phyloP scores from a whole-genome alignment of 2,329 filamentous ascomycete genomes.

The Aspergillus persii region DNA sequence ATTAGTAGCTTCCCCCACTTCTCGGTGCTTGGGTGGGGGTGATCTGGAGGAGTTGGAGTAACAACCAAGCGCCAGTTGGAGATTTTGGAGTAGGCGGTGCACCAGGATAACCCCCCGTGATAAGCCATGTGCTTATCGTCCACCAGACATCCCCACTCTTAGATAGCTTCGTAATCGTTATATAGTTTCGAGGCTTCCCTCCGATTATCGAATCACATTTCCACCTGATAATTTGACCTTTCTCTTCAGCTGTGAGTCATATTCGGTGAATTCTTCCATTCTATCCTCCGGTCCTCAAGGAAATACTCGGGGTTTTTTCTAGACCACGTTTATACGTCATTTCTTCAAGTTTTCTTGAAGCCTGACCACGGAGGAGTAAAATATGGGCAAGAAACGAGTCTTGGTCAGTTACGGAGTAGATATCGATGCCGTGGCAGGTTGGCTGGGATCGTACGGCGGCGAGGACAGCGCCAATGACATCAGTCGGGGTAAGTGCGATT shows the following conservation, averaged over 20 bases:
- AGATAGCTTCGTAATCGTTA: neutral
- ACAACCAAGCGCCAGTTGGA: neutral
- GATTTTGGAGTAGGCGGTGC: neutral
- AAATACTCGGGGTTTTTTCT: too few relatives aligned
- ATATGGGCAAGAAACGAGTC: constrained; percentile 49
- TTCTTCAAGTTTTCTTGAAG: too few relatives aligned
- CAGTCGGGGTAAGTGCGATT: constrained; percentile 56
- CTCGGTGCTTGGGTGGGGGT: neutral
- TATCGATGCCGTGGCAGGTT: constrained; percentile 73
- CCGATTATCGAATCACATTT: too few relatives aligned
- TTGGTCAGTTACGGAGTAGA: constrained; percentile 66
- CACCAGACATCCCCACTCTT: neutral
- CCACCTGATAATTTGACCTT: too few relatives aligned
- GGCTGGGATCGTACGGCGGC: constrained; percentile 72
- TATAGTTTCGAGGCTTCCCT: too few relatives aligned
- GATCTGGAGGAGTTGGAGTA: neutral
- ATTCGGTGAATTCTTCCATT: too few relatives aligned
- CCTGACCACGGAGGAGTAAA: neutral
- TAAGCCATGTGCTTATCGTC: neutral
- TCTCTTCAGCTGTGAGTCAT: too few relatives aligned
- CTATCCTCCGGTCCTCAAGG: too few relatives aligned
- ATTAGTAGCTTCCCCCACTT: neutral
- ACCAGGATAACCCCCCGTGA: neutral
- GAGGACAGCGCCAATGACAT: constrained; percentile 72
- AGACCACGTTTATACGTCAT: too few relatives aligned